phyloP scores from a whole-genome alignment of 805 yeast species.

The Tetrapisispora taiwanensis region DNA sequence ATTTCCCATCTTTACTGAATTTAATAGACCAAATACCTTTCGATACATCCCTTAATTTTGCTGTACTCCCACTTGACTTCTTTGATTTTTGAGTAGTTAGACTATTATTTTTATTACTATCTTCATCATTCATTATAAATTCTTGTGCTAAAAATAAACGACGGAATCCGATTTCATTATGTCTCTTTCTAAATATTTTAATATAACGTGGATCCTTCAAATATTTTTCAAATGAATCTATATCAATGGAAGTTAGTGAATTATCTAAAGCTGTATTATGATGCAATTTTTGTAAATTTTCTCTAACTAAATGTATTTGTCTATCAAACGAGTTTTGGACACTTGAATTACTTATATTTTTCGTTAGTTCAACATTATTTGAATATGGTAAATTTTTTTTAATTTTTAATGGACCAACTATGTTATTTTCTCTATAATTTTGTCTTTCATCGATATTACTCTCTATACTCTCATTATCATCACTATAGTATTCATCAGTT shows the following conservation, averaged over 20 bases:
- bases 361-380: not conserved
- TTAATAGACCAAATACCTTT: conserved; percentile 61
- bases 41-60: conserved; percentile 2
- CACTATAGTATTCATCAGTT: conserved; percentile 1
- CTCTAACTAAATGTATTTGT: not conserved
- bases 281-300: not conserved
- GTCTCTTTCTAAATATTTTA: conserved; percentile 35
- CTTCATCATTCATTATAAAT: conserved; percentile 16
- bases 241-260: conserved; percentile 15
- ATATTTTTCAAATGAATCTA: conserved; percentile 33
- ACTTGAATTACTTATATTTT: not conserved
- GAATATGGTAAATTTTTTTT: not conserved
- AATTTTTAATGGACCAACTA: not conserved
- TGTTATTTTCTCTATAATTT: not conserved
- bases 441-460: not conserved
- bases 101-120: not conserved
- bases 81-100: not conserved
- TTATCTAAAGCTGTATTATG: not conserved
- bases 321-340: not conserved
- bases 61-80: not conserved
- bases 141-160: conserved; percentile 61
- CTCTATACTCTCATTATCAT: not conserved
- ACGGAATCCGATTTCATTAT: conserved; percentile 36
- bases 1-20: conserved; percentile 74
- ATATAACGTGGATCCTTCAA: conserved; percentile 47